Base-by-base conservation (phyloP, 768 basidiomycete species). In the Boletus tylopilopsis region DNA sequence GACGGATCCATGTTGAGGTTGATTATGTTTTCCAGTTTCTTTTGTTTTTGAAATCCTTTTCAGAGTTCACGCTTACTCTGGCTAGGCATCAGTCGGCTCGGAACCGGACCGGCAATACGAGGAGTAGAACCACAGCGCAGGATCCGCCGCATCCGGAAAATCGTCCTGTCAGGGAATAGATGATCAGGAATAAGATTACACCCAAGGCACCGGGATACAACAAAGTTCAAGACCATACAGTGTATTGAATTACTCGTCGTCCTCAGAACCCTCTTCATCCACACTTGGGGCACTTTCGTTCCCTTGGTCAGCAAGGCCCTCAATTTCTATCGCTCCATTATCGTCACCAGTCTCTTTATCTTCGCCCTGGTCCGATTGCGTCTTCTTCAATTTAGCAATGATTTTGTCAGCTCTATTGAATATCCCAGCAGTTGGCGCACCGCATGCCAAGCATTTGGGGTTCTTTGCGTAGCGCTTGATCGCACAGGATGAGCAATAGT, bases 331-430 rank as follows among this genome's bases (percentile, higher is more conserved):
- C 9, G 66, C 66, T 46, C 60, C 73, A 48, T 64, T 63, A 25
- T 71, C 68, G 33, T 69, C 68, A 24, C 66, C 72, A 23, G 70
- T 70, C 19, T 69, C 76, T 41, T 68, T 75, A 34, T 71, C 78
- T 39, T 78, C 81, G 19, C 59, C 67, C 19, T 73, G 77, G 45
- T 78, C 76, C 66, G 80, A 74, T 63, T 79, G 76, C 68, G 79
- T 84, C 69, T 86, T 86, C 64, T 86, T 83, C 69, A 90, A 69
- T 75, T 89, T 94, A 55, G 87, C 86, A 36, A 99, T 79, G 46
- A 98, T 80, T 72, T 96, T 96, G 57, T 89, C 94, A 39, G 87
- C 94, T 43, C 89, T 80, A 68, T 98, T 98, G 76, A 98, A 99
- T 57, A 98, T 94, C 2, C 95, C 96, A 15, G 85, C 90, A 0